Conservation (phyloP, 2,329 filamentous ascomycete genomes). For the Trichothecium sympodiale region DNA sequence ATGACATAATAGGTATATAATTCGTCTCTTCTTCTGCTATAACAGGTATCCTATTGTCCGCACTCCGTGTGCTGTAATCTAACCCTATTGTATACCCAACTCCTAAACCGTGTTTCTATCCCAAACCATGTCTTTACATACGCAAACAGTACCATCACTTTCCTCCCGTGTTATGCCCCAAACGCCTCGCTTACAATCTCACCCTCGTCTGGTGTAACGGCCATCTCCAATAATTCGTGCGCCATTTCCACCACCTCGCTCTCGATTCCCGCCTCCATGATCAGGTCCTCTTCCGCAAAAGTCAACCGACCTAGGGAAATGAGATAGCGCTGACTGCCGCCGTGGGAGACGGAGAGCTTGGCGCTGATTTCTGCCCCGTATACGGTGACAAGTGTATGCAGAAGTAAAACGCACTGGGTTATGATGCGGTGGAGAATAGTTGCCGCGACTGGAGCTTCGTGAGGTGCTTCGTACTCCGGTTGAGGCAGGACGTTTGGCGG, state of each 20-base stretch:
- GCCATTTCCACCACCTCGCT: slow-evolving; percentile 72
- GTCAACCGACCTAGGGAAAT: slow-evolving; percentile 74
- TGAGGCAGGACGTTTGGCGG: slow-evolving; percentile 26
- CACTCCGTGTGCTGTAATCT: too few species aligned
- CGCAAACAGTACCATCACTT: too few species aligned
- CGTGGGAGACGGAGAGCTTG: slow-evolving; percentile 59
- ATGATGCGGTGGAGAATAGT: slow-evolving; percentile 32
- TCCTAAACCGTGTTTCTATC: too few species aligned
- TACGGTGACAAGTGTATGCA: slow-evolving; percentile 41
- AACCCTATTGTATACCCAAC: too few species aligned
- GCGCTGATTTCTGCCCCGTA: slow-evolving; percentile 49
- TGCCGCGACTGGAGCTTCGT: slow-evolving; percentile 5
- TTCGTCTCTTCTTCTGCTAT: too few species aligned
- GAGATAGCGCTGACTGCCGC: slow-evolving; percentile 71
- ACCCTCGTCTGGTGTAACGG: slow-evolving; percentile 64
- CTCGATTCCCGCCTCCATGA: slow-evolving; percentile 67
- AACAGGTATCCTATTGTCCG: too few species aligned
- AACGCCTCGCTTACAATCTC: slow-evolving; percentile 32
- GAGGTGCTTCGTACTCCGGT: slow-evolving; percentile 4
- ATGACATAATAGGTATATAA: too few species aligned
- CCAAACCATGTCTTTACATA: too few species aligned
- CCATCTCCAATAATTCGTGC: slow-evolving; percentile 68
- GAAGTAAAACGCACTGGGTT: slow-evolving; percentile 33
- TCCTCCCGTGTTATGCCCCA: slow-evolving; percentile 15
- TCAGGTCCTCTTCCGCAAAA: slow-evolving; percentile 67